A percentile compares a stretch with the other conserved stretches of the same genome.
Conservation (phyloP, 208 protist species). For the Balamuthia mandrillaris region DNA sequence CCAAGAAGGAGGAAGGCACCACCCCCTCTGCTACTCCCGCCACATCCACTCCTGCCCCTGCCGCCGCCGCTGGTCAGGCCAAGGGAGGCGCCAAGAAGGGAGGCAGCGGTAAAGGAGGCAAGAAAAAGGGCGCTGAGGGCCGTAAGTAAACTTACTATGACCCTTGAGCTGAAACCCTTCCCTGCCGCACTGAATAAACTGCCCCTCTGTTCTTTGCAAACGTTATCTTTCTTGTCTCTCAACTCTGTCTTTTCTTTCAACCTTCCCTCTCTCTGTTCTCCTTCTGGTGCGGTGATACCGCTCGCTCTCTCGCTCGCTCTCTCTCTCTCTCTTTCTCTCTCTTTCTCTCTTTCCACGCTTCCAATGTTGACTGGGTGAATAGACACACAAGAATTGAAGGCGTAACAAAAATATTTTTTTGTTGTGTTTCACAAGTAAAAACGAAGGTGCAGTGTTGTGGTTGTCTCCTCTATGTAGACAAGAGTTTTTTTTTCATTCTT, state of each 20-base stretch:
- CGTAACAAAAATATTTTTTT: background rate
- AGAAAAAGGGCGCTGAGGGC: background rate
- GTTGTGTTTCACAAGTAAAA: background rate
- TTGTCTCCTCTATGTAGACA: background rate
- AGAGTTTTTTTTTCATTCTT: no score
- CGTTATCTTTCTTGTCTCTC: background rate
- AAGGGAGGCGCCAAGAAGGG: constrained; percentile 16
- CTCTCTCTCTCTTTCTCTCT: background rate
- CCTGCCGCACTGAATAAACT: background rate
- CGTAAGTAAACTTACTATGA: background rate
- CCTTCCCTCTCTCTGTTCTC: background rate
- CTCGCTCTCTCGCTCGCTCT: background rate
- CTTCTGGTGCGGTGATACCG: background rate
- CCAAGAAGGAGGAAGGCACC: background rate
- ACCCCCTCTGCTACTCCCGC: background rate
- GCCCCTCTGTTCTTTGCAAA: background rate
- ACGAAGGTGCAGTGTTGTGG: background rate
- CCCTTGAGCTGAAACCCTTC: background rate
- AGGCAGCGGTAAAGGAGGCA: background rate
- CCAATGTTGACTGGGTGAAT: background rate
- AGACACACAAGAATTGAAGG: background rate
- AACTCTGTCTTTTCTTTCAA: background rate
- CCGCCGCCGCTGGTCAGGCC: background rate
- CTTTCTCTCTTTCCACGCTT: no score
- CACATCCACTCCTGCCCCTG: background rate